Evolutionary conservation across 805 yeast genomes (phyloP).

Genomic region (Torulaspora gathmanii): DNA sequence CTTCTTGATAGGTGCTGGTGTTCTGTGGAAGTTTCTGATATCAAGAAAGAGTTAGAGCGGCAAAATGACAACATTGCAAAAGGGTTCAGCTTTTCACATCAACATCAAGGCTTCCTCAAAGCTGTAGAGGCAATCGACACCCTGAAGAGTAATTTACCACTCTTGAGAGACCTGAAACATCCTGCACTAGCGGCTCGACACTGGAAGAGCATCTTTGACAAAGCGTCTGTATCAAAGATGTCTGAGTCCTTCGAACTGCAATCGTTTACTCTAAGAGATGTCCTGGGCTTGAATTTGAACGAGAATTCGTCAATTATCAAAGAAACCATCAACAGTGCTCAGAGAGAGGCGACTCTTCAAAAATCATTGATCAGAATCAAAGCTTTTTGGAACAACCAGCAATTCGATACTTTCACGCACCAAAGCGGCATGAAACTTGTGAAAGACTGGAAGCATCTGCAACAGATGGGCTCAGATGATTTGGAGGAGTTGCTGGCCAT

Average conservation of each 20-base stretch:
- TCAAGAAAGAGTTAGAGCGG: background rate
- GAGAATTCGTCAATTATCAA: conserved; percentile 45
- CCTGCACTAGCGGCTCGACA: conserved; percentile 61
- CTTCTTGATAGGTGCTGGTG: conserved; percentile 13
- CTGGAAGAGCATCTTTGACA: conserved; percentile 49
- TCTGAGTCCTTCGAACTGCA: conserved; percentile 18
- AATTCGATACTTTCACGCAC: conserved; percentile 52
- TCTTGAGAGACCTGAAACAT: conserved; percentile 47
- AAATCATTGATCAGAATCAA: conserved; percentile 49
- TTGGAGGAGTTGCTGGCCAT: conserved; percentile 60
- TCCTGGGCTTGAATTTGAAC: conserved; percentile 53
- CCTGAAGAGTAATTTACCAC: conserved; percentile 14
- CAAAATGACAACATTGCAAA: background rate
- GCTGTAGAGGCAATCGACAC: conserved; percentile 1
- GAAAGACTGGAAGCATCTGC: conserved; percentile 60
- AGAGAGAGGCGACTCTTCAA: conserved; percentile 65
- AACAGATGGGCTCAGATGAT: conserved; percentile 57
- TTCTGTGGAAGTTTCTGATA: background rate
- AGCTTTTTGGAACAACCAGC: conserved; percentile 49
- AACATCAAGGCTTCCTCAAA: background rate
- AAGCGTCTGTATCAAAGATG: conserved; percentile 14
- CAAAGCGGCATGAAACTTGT: conserved; percentile 51
- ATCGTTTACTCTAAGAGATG: conserved; percentile 48
- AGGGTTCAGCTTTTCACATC: background rate
- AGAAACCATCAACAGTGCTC: conserved; percentile 55